These are phyloP conservation scores for Chaetomiaceae sp. DNA, from an alignment of 2,329 filamentous ascomycete species.

Conservation along the genomic window DNA sequence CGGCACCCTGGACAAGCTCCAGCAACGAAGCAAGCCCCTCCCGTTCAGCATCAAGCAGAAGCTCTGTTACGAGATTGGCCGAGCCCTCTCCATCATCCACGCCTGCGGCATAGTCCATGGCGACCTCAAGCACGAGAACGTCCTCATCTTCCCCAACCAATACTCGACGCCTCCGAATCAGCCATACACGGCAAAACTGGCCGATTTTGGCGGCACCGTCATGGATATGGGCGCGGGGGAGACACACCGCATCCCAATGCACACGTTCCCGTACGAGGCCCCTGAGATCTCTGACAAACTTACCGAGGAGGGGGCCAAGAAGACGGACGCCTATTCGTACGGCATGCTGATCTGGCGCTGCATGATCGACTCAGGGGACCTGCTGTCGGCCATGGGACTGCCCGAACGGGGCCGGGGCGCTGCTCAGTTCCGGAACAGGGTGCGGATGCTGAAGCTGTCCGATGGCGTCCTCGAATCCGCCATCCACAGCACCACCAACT, in stretches of 20 bases:
- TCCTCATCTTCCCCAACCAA: slow-evolving; percentile 15
- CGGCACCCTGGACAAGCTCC: slow-evolving; percentile 15
- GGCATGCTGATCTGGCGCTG: slow-evolving; percentile 21
- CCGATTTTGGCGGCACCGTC: slow-evolving; percentile 20
- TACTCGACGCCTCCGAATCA: slow-evolving; percentile 10
- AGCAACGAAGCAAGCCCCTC: slow-evolving; percentile 6
- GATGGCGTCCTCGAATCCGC: slow-evolving; percentile 16
- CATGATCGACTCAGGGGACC: slow-evolving; percentile 17
- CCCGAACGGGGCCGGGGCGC: too few relatives aligned
- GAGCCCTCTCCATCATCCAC: slow-evolving; percentile 15
- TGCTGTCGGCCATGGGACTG: neutral
- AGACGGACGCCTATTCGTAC: slow-evolving; percentile 19
- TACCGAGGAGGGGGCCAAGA: slow-evolving; percentile 9
- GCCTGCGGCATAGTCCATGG: slow-evolving; percentile 16
- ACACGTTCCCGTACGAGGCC: slow-evolving; percentile 19
- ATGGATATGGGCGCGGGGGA: slow-evolving; percentile 14
- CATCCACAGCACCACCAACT: slow-evolving; percentile 8
- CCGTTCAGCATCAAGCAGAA: slow-evolving; percentile 20
- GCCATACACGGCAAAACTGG: slow-evolving; percentile 19
- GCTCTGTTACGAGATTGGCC: slow-evolving; percentile 20
- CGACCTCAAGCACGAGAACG: slow-evolving; percentile 16
- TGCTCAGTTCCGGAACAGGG: neutral
- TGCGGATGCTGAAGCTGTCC: slow-evolving; percentile 12
- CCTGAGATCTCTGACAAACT: slow-evolving; percentile 12
- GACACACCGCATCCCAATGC: slow-evolving; percentile 4